Percentiles rank a stretch among this genome's conserved stretches.
phyloP scores from a whole-genome alignment of 2,329 filamentous ascomycete genomes.

The Nothophaeocryptopus gaeumannii region DNA sequence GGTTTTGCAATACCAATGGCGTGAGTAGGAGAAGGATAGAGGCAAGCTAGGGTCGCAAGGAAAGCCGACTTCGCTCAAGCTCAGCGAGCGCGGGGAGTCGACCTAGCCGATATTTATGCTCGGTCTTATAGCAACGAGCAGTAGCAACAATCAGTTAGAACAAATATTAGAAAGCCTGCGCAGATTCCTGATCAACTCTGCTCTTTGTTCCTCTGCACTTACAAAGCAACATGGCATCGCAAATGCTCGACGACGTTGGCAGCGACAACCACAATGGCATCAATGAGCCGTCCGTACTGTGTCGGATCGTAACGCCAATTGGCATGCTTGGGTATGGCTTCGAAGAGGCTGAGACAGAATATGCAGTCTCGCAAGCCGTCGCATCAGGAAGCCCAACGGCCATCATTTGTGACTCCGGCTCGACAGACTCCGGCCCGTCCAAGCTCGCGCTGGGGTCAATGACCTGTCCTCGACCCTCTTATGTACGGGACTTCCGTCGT shows the following conservation, averaged over 20 bases:
- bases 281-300: neutral
- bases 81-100: too few relatives aligned
- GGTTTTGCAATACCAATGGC: too few relatives aligned
- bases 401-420: conserved; percentile 36
- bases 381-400: conserved; percentile 29
- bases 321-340: conserved; percentile 38
- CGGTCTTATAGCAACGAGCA: too few relatives aligned
- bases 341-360: conserved; percentile 16
- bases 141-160: too few relatives aligned
- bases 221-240: neutral
- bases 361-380: conserved; percentile 33
- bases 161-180: too few relatives aligned
- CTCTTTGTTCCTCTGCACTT: neutral
- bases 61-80: too few relatives aligned
- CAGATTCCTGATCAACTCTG: too few relatives aligned
- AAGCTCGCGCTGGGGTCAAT: conserved; percentile 36
- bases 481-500: conserved; percentile 41
- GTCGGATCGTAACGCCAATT: conserved; percentile 33
- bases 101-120: too few relatives aligned
- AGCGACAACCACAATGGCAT: too few relatives aligned
- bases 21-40: too few relatives aligned
- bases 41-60: too few relatives aligned
- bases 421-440: conserved; percentile 34
- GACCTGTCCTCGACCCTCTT: conserved; percentile 41
- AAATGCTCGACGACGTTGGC: neutral